A percentile compares a stretch with the other conserved stretches of the same genome.
Conservation (phyloP, 768 basidiomycete species). For the Tylopilus subfusipes region DNA sequence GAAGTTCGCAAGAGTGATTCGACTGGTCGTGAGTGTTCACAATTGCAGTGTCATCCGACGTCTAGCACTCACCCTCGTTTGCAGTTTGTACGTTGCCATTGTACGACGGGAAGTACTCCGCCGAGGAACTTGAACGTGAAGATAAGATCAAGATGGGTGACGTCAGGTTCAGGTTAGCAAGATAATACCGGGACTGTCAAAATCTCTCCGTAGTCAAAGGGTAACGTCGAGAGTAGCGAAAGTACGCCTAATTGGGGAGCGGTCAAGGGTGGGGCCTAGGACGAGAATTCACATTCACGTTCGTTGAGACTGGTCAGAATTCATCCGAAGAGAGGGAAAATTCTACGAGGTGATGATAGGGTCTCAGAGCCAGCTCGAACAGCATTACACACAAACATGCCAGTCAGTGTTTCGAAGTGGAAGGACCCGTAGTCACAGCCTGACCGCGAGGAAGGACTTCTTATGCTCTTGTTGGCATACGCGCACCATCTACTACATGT, state of each 20-base stretch:
- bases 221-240: not conserved
- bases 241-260: too few species aligned
- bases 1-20: not conserved
- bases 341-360: not conserved
- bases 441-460: not conserved
- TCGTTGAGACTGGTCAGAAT: not conserved
- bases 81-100: not conserved
- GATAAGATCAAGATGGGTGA: slow-evolving; percentile 1
- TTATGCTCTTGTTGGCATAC: not conserved
- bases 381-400: not conserved
- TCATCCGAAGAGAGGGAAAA: too few species aligned
- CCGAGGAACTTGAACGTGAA: not conserved
- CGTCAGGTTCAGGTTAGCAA: slow-evolving; percentile 1
- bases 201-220: not conserved
- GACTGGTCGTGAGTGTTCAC: not conserved
- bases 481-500: too few species aligned
- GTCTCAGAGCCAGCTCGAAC: not conserved
- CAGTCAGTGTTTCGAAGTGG: not conserved
- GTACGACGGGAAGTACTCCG: slow-evolving; percentile 1
- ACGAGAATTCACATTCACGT: too few species aligned
- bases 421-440: not conserved
- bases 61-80: not conserved
- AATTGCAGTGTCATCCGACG: not conserved
- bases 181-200: not conserved
- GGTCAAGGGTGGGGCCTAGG: too few species aligned